Conservation (phyloP, 2,329 filamentous ascomycete genomes). For the Teratosphaeria destructans region DNA sequence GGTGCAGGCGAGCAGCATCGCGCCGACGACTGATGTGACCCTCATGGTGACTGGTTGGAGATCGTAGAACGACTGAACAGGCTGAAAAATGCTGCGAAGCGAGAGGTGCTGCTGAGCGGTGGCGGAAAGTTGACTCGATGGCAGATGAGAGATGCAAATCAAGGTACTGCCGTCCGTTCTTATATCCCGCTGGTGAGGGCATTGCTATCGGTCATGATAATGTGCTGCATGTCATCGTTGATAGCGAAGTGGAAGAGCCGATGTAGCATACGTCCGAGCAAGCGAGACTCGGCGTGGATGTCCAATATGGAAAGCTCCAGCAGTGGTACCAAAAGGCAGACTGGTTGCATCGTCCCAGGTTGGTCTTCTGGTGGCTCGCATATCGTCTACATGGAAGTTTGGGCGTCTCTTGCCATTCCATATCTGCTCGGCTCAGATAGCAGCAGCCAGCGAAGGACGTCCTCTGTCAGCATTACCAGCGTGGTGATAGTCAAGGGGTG, state of each 20-base stretch:
- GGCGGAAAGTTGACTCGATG: not conserved
- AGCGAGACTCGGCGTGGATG: not conserved
- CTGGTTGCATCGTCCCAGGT: not conserved
- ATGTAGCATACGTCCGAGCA: not conserved
- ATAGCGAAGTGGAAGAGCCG: not conserved
- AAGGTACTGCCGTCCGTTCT: not conserved
- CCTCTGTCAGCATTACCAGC: not conserved
- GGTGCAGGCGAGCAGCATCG: constrained; percentile 30
- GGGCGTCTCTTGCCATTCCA: not conserved
- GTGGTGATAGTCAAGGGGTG: not conserved
- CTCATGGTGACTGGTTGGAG: constrained; percentile 34
- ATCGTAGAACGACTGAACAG: not conserved
- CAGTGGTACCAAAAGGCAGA: not conserved
- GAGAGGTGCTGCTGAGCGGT: not conserved
- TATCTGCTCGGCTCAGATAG: not conserved
- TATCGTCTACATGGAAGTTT: not conserved
- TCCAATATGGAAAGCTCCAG: not conserved
- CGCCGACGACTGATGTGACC: constrained; percentile 30
- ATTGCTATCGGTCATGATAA: not conserved
- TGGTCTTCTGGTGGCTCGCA: not conserved
- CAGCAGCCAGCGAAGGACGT: not conserved
- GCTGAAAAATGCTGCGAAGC: not conserved
- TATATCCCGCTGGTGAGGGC: not conserved
- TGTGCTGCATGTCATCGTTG: not conserved
- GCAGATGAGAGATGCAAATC: not conserved